phyloP scores from a whole-genome alignment of 805 yeast species.

The Lipomyces orientalis region DNA sequence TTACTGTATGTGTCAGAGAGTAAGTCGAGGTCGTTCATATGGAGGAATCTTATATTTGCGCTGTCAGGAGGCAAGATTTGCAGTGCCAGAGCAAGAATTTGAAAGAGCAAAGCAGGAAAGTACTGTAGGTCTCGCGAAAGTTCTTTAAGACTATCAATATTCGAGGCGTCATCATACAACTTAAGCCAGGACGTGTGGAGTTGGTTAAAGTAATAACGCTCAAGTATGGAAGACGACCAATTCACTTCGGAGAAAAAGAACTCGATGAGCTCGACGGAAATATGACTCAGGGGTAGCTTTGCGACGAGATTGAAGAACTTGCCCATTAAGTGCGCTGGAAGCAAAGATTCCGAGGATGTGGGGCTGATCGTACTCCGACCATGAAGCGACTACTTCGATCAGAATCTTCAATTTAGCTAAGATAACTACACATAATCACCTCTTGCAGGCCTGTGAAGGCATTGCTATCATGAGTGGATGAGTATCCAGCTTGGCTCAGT shows the following conservation, averaged over 20 bases:
- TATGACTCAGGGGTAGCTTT: neutral
- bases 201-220: slow-evolving; percentile 3
- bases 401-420: slow-evolving; percentile 7
- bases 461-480: slow-evolving; percentile 4
- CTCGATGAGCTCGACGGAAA: slow-evolving; percentile 2
- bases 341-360: slow-evolving; percentile 1
- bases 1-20: slow-evolving; percentile 4
- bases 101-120: slow-evolving; percentile 6
- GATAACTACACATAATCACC: neutral
- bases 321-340: slow-evolving; percentile 2
- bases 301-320: slow-evolving; percentile 7
- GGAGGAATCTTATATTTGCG: neutral
- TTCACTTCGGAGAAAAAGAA: slow-evolving; percentile 1
- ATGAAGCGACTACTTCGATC: slow-evolving; percentile 1
- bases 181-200: slow-evolving; percentile 3
- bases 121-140: slow-evolving; percentile 2
- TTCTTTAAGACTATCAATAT: neutral
- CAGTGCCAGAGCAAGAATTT: slow-evolving; percentile 8
- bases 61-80: neutral
- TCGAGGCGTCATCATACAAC: slow-evolving; percentile 4
- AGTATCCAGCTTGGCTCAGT: slow-evolving; percentile 6
- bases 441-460: slow-evolving; percentile 5
- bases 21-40: slow-evolving; percentile 2
- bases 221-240: slow-evolving; percentile 4
- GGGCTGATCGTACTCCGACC: neutral